Conservation (phyloP, 106 monocot species). For the Dactylorhiza incarnata region DNA sequence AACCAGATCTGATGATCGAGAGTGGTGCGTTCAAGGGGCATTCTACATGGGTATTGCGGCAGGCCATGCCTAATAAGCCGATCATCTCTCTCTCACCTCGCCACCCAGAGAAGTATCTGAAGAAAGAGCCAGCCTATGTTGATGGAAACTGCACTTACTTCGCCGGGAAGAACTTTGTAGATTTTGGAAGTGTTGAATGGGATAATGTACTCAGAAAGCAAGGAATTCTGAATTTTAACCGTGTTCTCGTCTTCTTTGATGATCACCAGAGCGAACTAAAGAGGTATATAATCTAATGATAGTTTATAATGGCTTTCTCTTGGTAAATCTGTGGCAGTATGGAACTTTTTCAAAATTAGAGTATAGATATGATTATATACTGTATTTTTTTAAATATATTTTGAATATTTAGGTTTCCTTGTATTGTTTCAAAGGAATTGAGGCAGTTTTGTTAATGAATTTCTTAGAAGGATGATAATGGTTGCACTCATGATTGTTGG, state of each 20-base stretch:
- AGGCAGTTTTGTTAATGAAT: neutral
- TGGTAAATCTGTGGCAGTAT: neutral
- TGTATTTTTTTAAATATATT: neutral
- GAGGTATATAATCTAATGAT: slow-evolving; percentile 27
- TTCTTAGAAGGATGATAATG: neutral
- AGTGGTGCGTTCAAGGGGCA: slow-evolving; percentile 92
- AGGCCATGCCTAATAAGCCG: slow-evolving; percentile 57
- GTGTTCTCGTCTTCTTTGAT: slow-evolving; percentile 72
- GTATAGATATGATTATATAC: neutral
- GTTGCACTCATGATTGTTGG: neutral
- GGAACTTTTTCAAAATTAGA: neutral
- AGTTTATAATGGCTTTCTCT: neutral
- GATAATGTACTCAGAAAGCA: slow-evolving; percentile 46
- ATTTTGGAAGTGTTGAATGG: slow-evolving; percentile 76
- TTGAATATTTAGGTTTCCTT: neutral
- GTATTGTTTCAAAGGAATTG: neutral
- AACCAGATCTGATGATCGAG: slow-evolving; percentile 82
- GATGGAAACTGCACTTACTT: slow-evolving; percentile 79
- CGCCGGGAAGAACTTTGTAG: slow-evolving; percentile 80
- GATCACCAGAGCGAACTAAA: slow-evolving; percentile 92
- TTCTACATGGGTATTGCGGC: slow-evolving; percentile 82
- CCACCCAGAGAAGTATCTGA: slow-evolving; percentile 78
- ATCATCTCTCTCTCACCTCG: slow-evolving; percentile 80
- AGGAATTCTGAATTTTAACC: slow-evolving; percentile 50
- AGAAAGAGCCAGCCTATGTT: slow-evolving; percentile 86